Base-by-base conservation (phyloP, 2,329 filamentous ascomycete species). In the Thelonectria discophora region DNA sequence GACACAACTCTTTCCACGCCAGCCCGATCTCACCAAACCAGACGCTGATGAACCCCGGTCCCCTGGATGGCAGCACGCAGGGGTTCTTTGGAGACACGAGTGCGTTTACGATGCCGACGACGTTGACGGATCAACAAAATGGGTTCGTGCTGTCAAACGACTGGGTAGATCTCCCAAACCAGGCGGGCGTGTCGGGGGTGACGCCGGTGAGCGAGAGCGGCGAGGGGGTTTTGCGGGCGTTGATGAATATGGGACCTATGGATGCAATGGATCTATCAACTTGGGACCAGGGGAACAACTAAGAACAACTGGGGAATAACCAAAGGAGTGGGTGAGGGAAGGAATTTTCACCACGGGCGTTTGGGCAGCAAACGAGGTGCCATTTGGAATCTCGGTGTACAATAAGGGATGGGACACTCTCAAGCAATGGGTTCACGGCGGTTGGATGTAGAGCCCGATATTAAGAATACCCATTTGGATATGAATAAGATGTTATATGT, bases 221-320 rank as follows among this genome's bases (percentile, higher is more conserved):
- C 0, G 85, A 88, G 50, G 85, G 85, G 0, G 81, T 88, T 45
- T 74, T 88, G 48, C 78, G 84, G 59, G 82, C 84, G 9, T 75
- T 88, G 58, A 85, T 87, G 81, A 83, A 81, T 56, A 82, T 88
- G 77, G 83, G 82, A 8, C 79, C 84, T 0, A 86, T 89, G 81
- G 86, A 88, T 65, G 81, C 82, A 11, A 86, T 89, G 83, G 85
- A 86, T 65, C 74, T 84, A 60, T 78, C 76, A 15, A 74, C 78
- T 32, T 85, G 83, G 83, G 82, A 83, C 59, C 65, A 73, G 21
- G 71, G 68, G 7, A 72, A 75, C 42, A 69, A 73, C 71, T 67
- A 62, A 64, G 27, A 9, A 7, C 27, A 30, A 2, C 2, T 30
- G 27, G 9, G 27, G 5, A 8, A 8, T 8, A 30, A 40, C 7